Evolutionary conservation across 176 grass and related monocot genomes (phyloP).

Genomic region (Avena insularis): DNA sequence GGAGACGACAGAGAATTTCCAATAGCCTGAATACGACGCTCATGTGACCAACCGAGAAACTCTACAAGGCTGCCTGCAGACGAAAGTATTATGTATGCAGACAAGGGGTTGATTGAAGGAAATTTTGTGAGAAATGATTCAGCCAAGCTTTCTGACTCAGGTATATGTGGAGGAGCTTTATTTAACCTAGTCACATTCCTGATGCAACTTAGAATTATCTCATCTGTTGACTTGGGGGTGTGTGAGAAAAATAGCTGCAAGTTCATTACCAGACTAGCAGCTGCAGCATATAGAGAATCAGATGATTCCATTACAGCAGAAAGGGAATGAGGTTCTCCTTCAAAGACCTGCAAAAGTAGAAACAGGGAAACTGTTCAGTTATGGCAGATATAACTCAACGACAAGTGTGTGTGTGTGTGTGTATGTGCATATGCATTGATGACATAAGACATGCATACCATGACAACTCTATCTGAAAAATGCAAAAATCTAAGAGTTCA

Average conservation of each 20-base stretch:
- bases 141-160: slow-evolving; percentile 78
- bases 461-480: slow-evolving; percentile 31
- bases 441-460: slow-evolving; percentile 1
- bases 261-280: slow-evolving; percentile 81
- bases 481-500: slow-evolving; percentile 14
- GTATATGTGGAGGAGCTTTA: slow-evolving; percentile 59
- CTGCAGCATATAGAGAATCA: slow-evolving; percentile 79
- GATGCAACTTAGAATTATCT: slow-evolving; percentile 82
- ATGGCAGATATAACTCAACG: slow-evolving; percentile 18
- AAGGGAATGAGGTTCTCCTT: slow-evolving; percentile 73
- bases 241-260: slow-evolving; percentile 86
- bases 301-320: slow-evolving; percentile 74
- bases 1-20: slow-evolving; percentile 60
- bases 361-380: slow-evolving; percentile 18
- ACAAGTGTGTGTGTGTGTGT: background rate
- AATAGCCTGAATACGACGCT: slow-evolving; percentile 70
- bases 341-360: slow-evolving; percentile 73
- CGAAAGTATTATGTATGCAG: slow-evolving; percentile 85
- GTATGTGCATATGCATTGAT: slow-evolving; percentile 19
- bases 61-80: slow-evolving; percentile 61
- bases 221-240: slow-evolving; percentile 75
- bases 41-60: slow-evolving; percentile 76
- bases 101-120: slow-evolving; percentile 87
- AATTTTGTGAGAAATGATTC: slow-evolving; percentile 95
- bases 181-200: slow-evolving; percentile 51